phyloP scores from a whole-genome alignment of 331 rosid species.

The Erythrophleum ivorense region DNA sequence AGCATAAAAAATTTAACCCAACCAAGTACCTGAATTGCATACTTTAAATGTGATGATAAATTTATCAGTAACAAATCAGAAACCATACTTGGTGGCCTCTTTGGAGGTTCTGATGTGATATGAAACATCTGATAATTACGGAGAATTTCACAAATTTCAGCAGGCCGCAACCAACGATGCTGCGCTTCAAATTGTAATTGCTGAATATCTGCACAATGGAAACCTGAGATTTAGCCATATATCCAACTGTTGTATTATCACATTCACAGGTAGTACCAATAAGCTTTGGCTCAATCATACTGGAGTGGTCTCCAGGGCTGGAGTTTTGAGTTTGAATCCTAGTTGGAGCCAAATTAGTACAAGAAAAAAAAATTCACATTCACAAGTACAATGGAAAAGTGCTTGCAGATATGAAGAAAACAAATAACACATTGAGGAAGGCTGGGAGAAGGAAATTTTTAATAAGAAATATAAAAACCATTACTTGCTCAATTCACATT shows the following conservation, averaged over 20 bases:
- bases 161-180: conserved; percentile 92
- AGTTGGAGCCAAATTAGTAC: too few species aligned
- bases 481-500: not conserved
- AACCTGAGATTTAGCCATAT: conserved; percentile 23
- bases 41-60: conserved; percentile 6
- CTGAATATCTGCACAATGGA: conserved; percentile 65
- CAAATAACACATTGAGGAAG: not conserved
- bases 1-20: conserved; percentile 8
- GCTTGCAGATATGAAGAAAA: not conserved
- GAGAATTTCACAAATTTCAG: conserved; percentile 97
- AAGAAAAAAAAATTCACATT: too few species aligned
- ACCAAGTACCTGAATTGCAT: not conserved
- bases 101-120: conserved; percentile 82
- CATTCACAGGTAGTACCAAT: conserved; percentile 10
- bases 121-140: conserved; percentile 70
- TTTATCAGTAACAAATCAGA: conserved; percentile 33
- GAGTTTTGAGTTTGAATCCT: too few species aligned
- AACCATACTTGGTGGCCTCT: conserved; percentile 80
- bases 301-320: too few species aligned
- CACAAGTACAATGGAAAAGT: too few species aligned
- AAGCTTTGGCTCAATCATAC: not conserved
- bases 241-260: conserved; percentile 26
- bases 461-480: not conserved
- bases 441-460: not conserved
- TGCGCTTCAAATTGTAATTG: conserved; percentile 82